phyloP scores from a whole-genome alignment of 306 rosid species.

The Trifolium repens region DNA sequence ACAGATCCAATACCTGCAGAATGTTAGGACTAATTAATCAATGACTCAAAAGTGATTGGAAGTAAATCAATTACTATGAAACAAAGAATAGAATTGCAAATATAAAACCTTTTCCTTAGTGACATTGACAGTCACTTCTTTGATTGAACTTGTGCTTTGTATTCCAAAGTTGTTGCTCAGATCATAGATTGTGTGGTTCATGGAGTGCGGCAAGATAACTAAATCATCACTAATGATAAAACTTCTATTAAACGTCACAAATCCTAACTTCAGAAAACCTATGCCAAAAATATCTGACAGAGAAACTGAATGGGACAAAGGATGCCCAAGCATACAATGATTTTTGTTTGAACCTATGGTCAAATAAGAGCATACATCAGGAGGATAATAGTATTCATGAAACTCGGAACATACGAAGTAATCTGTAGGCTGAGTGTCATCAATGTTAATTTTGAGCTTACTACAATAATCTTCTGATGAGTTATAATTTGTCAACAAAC shows the following conservation, averaged over 20 bases:
- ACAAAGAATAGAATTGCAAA: not conserved
- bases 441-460: not conserved
- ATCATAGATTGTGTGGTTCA: not conserved
- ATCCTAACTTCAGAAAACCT: not conserved
- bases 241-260: not conserved
- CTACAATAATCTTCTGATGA: not conserved
- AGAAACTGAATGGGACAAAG: not conserved
- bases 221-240: not conserved
- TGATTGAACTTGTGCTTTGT: not conserved
- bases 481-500: not conserved
- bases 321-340: not conserved
- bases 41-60: not conserved
- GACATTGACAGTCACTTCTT: not conserved
- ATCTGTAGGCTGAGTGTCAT: not conserved
- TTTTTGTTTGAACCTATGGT: not conserved
- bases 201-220: not conserved
- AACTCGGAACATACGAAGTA: not conserved
- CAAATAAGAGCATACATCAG: not conserved
- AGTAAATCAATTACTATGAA: not conserved
- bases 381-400: accelerated
- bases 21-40: not conserved
- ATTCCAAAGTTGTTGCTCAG: not conserved
- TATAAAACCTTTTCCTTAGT: not conserved
- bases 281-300: accelerated
- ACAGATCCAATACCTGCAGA: conserved; percentile 21